Evolutionary conservation across 2,329 filamentous ascomycete genomes (phyloP).

Genomic region (Hymenoscyphus scutula): DNA sequence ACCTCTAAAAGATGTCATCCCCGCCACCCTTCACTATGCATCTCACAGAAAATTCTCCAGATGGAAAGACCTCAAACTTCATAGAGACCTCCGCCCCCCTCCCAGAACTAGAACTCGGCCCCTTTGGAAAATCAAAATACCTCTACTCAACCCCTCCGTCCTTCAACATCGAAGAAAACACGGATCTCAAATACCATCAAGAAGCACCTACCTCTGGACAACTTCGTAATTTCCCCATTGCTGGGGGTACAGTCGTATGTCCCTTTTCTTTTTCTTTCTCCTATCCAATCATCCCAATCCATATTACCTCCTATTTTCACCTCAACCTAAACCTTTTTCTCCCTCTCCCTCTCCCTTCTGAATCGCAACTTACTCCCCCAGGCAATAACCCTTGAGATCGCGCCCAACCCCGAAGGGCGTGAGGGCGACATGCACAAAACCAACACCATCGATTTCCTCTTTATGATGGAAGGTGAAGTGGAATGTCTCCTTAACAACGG

Average conservation of each 20-base stretch:
- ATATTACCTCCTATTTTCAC: background rate
- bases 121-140: conserved; percentile 10
- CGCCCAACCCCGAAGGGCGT: conserved; percentile 13
- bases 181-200: conserved; percentile 16
- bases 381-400: conserved; percentile 12
- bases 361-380: background rate
- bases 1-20: background rate
- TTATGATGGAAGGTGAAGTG: conserved; percentile 41
- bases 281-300: too few relatives aligned
- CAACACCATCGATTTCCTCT: conserved; percentile 40
- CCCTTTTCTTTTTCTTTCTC: too few relatives aligned
- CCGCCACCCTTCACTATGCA: background rate
- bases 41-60: conserved; percentile 11
- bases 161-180: conserved; percentile 12
- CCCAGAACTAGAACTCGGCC: conserved; percentile 3
- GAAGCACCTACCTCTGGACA: conserved; percentile 3
- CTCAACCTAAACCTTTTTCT: too few relatives aligned
- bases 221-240: conserved; percentile 9
- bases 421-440: conserved; percentile 41
- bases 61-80: conserved; percentile 8
- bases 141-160: conserved; percentile 20
- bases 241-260: conserved; percentile 7
- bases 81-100: background rate
- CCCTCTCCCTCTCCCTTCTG: background rate
- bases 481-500: conserved; percentile 40